A percentile compares a stretch with the other conserved stretches of the same genome.
These are phyloP conservation scores for Rutidosis leptorrhynchoides DNA, from an alignment of 129 eudicot species.

Conservation along the genomic window DNA sequence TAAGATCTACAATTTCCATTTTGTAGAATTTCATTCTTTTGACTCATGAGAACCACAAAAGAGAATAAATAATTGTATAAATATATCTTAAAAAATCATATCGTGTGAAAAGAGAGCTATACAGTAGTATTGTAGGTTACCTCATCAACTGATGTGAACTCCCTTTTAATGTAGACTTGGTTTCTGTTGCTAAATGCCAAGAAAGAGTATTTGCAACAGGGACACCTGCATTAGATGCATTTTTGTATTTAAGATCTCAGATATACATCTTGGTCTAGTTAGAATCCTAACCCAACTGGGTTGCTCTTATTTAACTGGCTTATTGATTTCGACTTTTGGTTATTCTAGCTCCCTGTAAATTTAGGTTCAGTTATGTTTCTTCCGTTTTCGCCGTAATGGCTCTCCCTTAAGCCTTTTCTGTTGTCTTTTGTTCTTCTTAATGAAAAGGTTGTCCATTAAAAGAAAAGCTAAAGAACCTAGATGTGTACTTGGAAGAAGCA, in stretches of 20 bases:
- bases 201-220: conserved; percentile 80
- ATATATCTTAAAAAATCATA: neutral
- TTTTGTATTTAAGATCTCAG: neutral
- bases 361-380: neutral
- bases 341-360: neutral
- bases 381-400: too few relatives aligned
- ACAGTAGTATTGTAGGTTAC: conserved; percentile 16
- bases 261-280: neutral
- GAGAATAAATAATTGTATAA: conserved; percentile 8
- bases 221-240: conserved; percentile 43
- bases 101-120: neutral
- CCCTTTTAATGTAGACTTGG: conserved; percentile 74
- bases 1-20: conserved; percentile 1
- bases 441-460: neutral
- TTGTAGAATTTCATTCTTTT: conserved; percentile 1
- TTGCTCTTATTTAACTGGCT: neutral
- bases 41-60: conserved; percentile 14
- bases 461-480: neutral
- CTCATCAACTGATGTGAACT: conserved; percentile 39
- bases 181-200: conserved; percentile 98
- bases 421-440: neutral
- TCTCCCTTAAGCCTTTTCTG: neutral
- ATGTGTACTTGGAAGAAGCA: conserved; percentile 5
- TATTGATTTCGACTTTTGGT: neutral
- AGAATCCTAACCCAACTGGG: neutral